These are phyloP conservation scores for Coemansia sp. DNA, from an alignment of 192 early-diverging fungal species.

Conservation along the genomic window DNA sequence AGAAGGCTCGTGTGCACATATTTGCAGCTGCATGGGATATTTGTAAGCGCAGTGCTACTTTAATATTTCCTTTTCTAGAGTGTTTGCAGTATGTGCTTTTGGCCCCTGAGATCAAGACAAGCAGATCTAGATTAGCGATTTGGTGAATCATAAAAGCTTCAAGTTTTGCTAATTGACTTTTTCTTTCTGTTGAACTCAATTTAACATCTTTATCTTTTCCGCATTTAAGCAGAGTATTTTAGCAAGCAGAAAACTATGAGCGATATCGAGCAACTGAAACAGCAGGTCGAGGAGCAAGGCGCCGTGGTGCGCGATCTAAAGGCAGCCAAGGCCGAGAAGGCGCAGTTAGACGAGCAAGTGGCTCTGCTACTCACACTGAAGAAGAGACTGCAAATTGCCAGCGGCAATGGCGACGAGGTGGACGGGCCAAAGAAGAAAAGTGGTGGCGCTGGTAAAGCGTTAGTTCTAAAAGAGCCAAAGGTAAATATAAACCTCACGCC, in stretches of 20 bases:
- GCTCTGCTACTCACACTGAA: slow-evolving; percentile 63
- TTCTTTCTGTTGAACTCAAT: neutral
- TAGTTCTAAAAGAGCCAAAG: slow-evolving; percentile 79
- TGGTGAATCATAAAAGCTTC: slow-evolving; percentile 1
- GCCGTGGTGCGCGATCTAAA: slow-evolving; percentile 65
- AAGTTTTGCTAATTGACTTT: neutral
- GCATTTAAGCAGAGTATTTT: neutral
- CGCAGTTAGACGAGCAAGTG: slow-evolving; percentile 60
- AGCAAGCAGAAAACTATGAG: slow-evolving; percentile 15
- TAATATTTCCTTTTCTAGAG: neutral
- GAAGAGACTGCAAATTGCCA: slow-evolving; percentile 56
- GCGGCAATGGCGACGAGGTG: slow-evolving; percentile 24
- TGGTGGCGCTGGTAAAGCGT: slow-evolving; percentile 31
- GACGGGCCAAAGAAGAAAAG: slow-evolving; percentile 21
- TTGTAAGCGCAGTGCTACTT: neutral
- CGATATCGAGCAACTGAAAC: slow-evolving; percentile 32
- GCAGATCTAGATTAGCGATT: neutral
- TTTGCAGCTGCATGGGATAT: neutral
- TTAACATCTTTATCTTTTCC: slow-evolving; percentile 6
- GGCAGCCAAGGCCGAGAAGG: slow-evolving; percentile 61
- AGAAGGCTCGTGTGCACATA: neutral
- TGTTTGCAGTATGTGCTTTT: neutral
- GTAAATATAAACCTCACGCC: slow-evolving; percentile 9
- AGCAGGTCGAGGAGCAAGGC: slow-evolving; percentile 64
- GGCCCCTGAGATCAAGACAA: neutral